These are phyloP conservation scores for Clavispora fructus DNA, from an alignment of 805 yeast genomes.

Conservation along the genomic window DNA sequence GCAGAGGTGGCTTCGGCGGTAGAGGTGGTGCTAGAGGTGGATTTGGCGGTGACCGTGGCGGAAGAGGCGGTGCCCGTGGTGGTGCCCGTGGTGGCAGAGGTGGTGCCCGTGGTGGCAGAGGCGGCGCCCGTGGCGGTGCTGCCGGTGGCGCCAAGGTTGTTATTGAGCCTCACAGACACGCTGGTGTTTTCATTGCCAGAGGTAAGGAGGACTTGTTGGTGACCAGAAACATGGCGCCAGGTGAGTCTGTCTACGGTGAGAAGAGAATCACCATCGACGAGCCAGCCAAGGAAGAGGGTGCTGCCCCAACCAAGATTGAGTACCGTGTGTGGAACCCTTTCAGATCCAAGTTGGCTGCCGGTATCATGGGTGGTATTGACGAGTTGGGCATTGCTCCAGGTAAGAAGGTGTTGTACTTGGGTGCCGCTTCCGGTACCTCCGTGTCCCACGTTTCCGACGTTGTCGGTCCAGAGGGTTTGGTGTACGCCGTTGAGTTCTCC, in stretches of 20 bases:
- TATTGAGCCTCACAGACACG: slow-evolving; percentile 98
- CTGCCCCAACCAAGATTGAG: slow-evolving; percentile 89
- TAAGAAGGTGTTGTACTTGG: slow-evolving; percentile 92
- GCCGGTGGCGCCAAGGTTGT: slow-evolving; percentile 92
- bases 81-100: slow-evolving; percentile 32
- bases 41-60: slow-evolving; percentile 47
- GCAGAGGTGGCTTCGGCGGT: slow-evolving; percentile 48
- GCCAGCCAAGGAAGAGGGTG: slow-evolving; percentile 83
- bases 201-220: slow-evolving; percentile 98
- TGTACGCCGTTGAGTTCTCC: slow-evolving; percentile 98
- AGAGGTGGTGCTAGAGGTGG: slow-evolving; percentile 48
- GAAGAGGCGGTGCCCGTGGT: slow-evolving; percentile 24
- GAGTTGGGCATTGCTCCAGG: slow-evolving; percentile 98
- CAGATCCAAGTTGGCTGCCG: slow-evolving; percentile 99
- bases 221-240: slow-evolving; percentile 95
- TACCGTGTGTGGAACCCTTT: slow-evolving; percentile 99
- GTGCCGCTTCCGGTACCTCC: slow-evolving; percentile 99
- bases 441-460: slow-evolving; percentile 97
- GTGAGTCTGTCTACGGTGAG: slow-evolving; percentile 98
- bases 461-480: slow-evolving; percentile 98
- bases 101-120: slow-evolving; percentile 39
- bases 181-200: slow-evolving; percentile 98
- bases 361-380: slow-evolving; percentile 99
- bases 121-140: slow-evolving; percentile 79
- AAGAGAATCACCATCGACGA: slow-evolving; percentile 93